Evolutionary conservation across 1,284 basidiomycete species (phyloP).

Genomic region (Marasmius fiardii): DNA sequence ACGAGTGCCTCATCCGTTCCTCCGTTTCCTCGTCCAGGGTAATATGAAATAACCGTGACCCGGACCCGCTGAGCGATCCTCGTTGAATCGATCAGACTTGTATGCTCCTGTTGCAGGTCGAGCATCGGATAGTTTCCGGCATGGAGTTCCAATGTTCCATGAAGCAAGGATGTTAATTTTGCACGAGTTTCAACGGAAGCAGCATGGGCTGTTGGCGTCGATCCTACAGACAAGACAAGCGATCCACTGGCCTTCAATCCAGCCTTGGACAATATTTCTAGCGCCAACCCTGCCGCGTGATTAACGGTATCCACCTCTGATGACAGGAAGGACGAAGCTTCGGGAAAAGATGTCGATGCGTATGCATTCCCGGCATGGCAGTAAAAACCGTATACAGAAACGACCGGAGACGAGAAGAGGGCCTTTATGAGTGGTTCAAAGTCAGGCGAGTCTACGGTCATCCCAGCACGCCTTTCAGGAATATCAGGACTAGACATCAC

Average conservation of each 20-base stretch:
- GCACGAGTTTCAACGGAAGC: constrained; percentile 52
- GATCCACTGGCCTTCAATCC: constrained; percentile 34
- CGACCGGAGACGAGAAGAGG: constrained; percentile 47
- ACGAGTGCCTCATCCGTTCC: constrained; percentile 71
- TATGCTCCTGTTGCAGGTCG: constrained; percentile 82
- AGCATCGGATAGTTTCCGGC: constrained; percentile 84
- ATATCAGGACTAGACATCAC: neutral
- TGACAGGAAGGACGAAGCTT: constrained; percentile 65
- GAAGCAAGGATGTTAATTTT: constrained; percentile 44
- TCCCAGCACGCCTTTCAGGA: constrained; percentile 72
- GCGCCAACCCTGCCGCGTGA: constrained; percentile 57
- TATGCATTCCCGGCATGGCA: constrained; percentile 79
- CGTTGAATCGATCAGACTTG: constrained; percentile 54
- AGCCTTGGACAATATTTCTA: constrained; percentile 39
- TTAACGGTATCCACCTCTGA: constrained; percentile 75
- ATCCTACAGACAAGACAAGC: constrained; percentile 77
- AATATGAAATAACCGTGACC: constrained; percentile 73
- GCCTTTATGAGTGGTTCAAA: constrained; percentile 56
- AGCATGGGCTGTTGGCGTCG: constrained; percentile 84
- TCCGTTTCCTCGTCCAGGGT: constrained; percentile 60
- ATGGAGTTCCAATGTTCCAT: constrained; percentile 69
- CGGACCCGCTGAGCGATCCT: constrained; percentile 69
- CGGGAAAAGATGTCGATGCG: constrained; percentile 58
- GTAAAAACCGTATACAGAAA: constrained; percentile 82
- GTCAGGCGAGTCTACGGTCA: constrained; percentile 46